These are phyloP conservation scores for Trapa bicornis DNA, from an alignment of 345 rosid genomes.

Conservation along the genomic window DNA sequence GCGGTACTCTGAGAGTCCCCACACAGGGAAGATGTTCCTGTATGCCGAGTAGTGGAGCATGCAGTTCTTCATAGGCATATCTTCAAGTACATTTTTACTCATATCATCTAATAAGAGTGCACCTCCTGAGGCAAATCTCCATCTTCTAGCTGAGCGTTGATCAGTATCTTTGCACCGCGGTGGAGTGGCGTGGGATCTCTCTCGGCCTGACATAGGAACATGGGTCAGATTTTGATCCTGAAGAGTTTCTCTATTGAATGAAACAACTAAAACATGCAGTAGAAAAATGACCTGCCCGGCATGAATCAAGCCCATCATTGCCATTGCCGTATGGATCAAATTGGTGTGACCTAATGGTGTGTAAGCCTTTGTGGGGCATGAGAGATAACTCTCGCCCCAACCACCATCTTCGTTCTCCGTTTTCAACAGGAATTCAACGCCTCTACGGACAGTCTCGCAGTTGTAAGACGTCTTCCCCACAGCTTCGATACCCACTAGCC, in stretches of 20 bases:
- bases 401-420: conserved; percentile 41
- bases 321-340: conserved; percentile 51
- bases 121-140: conserved; percentile 43
- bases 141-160: conserved; percentile 27
- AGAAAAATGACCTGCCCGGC: conserved; percentile 28
- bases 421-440: conserved; percentile 27
- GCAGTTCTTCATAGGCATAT: conserved; percentile 40
- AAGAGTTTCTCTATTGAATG: background rate
- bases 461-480: conserved; percentile 32
- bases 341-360: conserved; percentile 30
- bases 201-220: conserved; percentile 7
- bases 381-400: conserved; percentile 49
- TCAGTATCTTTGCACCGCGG: conserved; percentile 24
- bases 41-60: conserved; percentile 69
- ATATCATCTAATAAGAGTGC: background rate
- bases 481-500: conserved; percentile 36
- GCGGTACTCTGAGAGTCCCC: conserved; percentile 66
- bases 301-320: conserved; percentile 46
- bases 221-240: background rate
- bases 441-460: conserved; percentile 25
- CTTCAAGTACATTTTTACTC: background rate
- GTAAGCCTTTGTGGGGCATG: conserved; percentile 47
- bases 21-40: conserved; percentile 53
- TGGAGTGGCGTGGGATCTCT: conserved; percentile 32
- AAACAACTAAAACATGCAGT: background rate